Evolutionary conservation across 352 stramenopile species (phyloP).

Genomic region (Globisporangium okanoganense): DNA sequence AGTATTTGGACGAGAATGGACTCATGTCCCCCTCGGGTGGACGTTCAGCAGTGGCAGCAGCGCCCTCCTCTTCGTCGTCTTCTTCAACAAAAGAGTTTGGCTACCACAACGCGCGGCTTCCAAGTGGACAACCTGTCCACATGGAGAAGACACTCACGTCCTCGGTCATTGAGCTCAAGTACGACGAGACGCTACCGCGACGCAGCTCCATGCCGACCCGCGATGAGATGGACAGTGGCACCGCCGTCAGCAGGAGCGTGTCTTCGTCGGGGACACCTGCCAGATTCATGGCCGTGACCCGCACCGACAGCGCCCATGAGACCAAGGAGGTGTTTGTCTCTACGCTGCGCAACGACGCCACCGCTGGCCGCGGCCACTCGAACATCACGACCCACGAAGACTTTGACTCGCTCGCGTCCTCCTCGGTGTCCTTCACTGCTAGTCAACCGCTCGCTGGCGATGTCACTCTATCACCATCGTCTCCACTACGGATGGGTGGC

Average conservation of each 20-base stretch:
- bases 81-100: constrained; percentile 1
- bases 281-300: not conserved
- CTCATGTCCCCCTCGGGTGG: not conserved
- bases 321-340: constrained; percentile 52
- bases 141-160: not conserved
- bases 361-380: not conserved
- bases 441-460: not conserved
- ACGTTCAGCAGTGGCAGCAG: too few species aligned
- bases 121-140: not conserved
- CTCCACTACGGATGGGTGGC: not conserved
- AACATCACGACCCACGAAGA: not conserved
- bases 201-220: not conserved
- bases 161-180: constrained; percentile 13
- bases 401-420: not conserved
- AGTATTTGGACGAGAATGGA: not conserved
- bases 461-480: not conserved
- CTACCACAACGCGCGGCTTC: constrained; percentile 9
- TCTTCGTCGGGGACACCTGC: constrained; percentile 1
- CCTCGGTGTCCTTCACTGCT: not conserved
- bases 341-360: constrained; percentile 12
- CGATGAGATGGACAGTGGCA: not conserved
- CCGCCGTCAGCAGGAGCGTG: constrained; percentile 2
- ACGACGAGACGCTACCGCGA: constrained; percentile 7
- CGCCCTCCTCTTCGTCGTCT: too few species aligned
- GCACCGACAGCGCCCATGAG: constrained; percentile 46